phyloP scores from a whole-genome alignment of 2,329 filamentous ascomycete genomes.

The Colletotrichum sp. region DNA sequence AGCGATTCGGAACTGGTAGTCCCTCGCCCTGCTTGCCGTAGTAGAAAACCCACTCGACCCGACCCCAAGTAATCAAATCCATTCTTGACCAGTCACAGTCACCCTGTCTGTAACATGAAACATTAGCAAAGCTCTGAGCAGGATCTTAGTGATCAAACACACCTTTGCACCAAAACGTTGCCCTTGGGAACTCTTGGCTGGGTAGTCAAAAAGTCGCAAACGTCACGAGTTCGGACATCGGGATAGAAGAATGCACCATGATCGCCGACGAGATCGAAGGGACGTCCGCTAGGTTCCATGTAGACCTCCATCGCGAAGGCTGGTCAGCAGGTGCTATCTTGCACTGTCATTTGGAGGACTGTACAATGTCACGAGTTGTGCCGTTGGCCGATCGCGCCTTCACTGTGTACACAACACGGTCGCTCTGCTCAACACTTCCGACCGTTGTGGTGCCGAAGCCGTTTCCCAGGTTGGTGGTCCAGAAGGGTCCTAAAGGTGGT shows the following conservation, averaged over 20 bases:
- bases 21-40: not conserved
- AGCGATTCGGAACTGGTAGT: not conserved
- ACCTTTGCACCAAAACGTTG: not conserved
- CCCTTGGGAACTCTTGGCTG: not conserved
- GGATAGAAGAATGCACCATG: not conserved
- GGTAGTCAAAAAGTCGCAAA: not conserved
- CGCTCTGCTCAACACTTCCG: not conserved
- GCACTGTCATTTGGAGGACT: not conserved
- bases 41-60: not conserved
- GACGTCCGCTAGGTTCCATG: not conserved
- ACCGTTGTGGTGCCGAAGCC: not conserved
- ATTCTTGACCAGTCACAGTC: not conserved
- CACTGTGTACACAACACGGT: not conserved
- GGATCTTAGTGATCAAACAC: not conserved
- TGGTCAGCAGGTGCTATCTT: not conserved
- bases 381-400: not conserved
- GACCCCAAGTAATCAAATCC: not conserved
- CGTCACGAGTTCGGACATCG: not conserved
- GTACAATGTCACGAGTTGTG: not conserved
- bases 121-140: not conserved
- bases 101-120: not conserved
- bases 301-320: not conserved
- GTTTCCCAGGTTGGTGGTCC: not conserved
- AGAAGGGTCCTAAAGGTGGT: not conserved
- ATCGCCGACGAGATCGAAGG: not conserved